phyloP scores from a whole-genome alignment of 2,329 filamentous ascomycete species.

The Elsinoe perseae region DNA sequence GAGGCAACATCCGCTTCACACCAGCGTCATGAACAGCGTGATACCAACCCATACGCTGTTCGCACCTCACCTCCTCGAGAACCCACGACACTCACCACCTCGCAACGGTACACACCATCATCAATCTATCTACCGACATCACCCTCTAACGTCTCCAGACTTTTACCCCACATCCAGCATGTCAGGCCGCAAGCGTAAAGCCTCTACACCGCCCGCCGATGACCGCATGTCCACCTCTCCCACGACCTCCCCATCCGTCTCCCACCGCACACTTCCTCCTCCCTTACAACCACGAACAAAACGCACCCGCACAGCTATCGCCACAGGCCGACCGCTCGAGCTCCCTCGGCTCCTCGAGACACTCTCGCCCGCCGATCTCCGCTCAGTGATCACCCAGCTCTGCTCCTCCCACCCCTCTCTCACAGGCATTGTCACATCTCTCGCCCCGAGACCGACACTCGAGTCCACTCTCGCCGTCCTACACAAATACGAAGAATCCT shows the following conservation, averaged over 20 bases:
- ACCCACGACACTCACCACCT: conserved; percentile 52
- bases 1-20: conserved; percentile 13
- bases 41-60: conserved; percentile 50
- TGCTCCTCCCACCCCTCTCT: conserved; percentile 85
- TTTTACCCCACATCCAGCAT: conserved; percentile 36
- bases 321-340: conserved; percentile 53
- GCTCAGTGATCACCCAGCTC: conserved; percentile 78
- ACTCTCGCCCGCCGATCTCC: conserved; percentile 74
- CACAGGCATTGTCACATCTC: conserved; percentile 71
- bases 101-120: conserved; percentile 46
- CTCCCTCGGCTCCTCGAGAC: conserved; percentile 84
- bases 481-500: conserved; percentile 67
- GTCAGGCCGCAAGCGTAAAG: conserved; percentile 72
- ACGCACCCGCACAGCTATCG: conserved; percentile 59
- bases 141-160: conserved; percentile 28
- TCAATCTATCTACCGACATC: conserved; percentile 26
- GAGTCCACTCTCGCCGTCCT: conserved; percentile 72
- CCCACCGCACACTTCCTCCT: conserved; percentile 54
- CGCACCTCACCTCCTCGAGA: conserved; percentile 55
- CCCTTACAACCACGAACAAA: conserved; percentile 55
- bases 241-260: conserved; percentile 67
- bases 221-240: conserved; percentile 85
- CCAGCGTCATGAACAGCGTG: conserved; percentile 51
- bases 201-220: conserved; percentile 54
- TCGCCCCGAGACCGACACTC: conserved; percentile 81